A percentile compares a stretch with the other conserved stretches of the same genome.
Conservation (phyloP, 768 basidiomycete genomes). For the Kwoniella newhampshirensis region DNA sequence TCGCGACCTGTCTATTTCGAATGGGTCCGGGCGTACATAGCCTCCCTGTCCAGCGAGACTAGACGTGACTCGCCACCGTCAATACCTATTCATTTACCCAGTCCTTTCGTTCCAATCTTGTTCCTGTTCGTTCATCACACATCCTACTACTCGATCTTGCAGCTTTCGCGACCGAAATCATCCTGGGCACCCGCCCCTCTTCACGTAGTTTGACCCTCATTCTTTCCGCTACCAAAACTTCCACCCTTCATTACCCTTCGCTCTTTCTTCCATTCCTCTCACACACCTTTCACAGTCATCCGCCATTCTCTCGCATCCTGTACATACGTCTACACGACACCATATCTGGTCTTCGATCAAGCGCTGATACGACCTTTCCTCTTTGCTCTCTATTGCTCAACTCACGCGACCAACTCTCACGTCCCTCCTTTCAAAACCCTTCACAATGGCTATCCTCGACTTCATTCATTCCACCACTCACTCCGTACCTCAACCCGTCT, state of each 20-base stretch:
- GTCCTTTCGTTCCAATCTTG: no score
- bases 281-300: not conserved
- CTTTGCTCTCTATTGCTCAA: not conserved
- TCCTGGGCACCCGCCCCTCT: not conserved
- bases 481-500: constrained; percentile 8
- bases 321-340: not conserved
- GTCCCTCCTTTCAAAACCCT: not conserved
- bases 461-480: constrained; percentile 9
- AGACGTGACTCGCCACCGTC: not conserved
- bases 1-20: no score
- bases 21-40: not conserved
- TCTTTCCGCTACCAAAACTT: not conserved
- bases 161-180: no score
- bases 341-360: not conserved
- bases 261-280: not conserved
- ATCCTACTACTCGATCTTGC: no score
- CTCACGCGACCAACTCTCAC: constrained; percentile 4
- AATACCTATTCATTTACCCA: no score
- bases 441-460: constrained; percentile 18
- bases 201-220: not conserved
- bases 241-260: not conserved
- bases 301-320: not conserved
- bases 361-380: not conserved
- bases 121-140: no score
- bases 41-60: not conserved